Percentiles rank a stretch among this genome's conserved stretches.
These are phyloP conservation scores for Mycena chlorophos DNA, from an alignment of 768 basidiomycete genomes.

Conservation along the genomic window DNA sequence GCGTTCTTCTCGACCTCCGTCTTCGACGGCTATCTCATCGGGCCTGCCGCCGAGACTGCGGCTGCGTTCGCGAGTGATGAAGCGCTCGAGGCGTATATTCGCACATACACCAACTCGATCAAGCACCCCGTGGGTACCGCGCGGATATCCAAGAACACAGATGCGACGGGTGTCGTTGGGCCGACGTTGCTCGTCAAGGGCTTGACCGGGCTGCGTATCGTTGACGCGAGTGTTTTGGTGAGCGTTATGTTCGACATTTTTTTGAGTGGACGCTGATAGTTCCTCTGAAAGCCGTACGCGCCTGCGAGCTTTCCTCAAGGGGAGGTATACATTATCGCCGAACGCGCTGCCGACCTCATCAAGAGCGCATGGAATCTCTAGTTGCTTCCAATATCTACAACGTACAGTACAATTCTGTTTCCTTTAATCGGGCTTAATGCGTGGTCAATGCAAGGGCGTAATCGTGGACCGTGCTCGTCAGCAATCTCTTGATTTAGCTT, in stretches of 20 bases:
- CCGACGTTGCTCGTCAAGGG: not conserved
- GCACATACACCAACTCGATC: not conserved
- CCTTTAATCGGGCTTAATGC: no score
- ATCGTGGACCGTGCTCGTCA: no score
- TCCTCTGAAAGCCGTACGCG: not conserved
- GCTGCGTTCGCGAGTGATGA: not conserved
- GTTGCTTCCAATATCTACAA: no score
- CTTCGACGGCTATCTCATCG: not conserved
- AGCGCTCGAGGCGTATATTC: not conserved
- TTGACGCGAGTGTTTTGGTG: slow-evolving; percentile 4
- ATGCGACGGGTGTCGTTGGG: not conserved
- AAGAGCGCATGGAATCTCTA: slow-evolving; percentile 13
- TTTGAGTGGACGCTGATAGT: not conserved
- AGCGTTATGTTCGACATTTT: not conserved
- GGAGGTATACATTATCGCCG: slow-evolving; percentile 23
- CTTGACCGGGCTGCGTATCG: not conserved
- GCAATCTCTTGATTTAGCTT: no score
- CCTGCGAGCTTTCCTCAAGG: slow-evolving; percentile 18
- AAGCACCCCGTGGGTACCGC: not conserved
- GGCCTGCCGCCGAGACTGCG: not conserved
- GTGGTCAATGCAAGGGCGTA: no score
- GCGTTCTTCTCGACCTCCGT: not conserved
- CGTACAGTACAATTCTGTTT: no score
- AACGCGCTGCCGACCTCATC: slow-evolving; percentile 25
- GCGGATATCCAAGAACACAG: not conserved